Percentiles rank a stretch among this genome's conserved stretches.
Evolutionary conservation across 768 basidiomycete genomes (phyloP).

Genomic region (Postia placenta): DNA sequence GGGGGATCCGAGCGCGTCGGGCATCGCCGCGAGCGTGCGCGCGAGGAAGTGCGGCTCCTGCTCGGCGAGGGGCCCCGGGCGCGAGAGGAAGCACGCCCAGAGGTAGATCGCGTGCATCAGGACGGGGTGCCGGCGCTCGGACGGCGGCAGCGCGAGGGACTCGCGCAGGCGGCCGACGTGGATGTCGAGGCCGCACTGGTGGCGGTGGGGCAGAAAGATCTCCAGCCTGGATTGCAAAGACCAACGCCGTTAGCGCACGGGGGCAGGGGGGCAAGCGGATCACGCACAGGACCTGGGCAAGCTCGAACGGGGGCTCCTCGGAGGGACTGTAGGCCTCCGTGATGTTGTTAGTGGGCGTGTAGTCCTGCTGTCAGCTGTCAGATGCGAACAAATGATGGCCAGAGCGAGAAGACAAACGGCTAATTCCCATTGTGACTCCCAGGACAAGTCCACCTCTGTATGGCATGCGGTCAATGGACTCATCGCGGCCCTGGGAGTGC

Average conservation of each 20-base stretch:
- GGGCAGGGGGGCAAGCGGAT: too few relatives aligned
- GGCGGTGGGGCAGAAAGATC: conserved; percentile 69
- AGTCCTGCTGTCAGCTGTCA: conserved; percentile 10
- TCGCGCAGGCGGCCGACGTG: conserved; percentile 63
- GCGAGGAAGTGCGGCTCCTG: conserved; percentile 70
- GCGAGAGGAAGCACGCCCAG: conserved; percentile 78
- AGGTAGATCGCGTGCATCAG: conserved; percentile 79
- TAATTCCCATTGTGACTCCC: conserved; percentile 20
- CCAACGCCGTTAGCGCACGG: too few relatives aligned
- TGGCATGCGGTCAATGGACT: conserved; percentile 9
- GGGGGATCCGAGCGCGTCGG: conserved; percentile 52
- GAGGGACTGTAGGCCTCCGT: conserved; percentile 12
- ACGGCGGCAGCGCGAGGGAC: conserved; percentile 43
- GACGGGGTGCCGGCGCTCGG: conserved; percentile 67
- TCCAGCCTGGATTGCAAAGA: conserved; percentile 47
- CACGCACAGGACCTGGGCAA: conserved; percentile 62
- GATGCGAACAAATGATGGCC: not conserved
- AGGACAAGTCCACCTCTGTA: conserved; percentile 17
- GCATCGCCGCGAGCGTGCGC: conserved; percentile 55
- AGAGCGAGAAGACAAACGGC: conserved; percentile 9
- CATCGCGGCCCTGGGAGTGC: not conserved
- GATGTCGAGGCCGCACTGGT: conserved; percentile 68
- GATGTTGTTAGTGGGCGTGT: conserved; percentile 10
- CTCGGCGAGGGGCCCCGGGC: conserved; percentile 60
- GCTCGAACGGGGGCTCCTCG: conserved; percentile 35